phyloP scores from a whole-genome alignment of 2,329 filamentous ascomycete genomes.

The Thielaviopsis cerberus region DNA sequence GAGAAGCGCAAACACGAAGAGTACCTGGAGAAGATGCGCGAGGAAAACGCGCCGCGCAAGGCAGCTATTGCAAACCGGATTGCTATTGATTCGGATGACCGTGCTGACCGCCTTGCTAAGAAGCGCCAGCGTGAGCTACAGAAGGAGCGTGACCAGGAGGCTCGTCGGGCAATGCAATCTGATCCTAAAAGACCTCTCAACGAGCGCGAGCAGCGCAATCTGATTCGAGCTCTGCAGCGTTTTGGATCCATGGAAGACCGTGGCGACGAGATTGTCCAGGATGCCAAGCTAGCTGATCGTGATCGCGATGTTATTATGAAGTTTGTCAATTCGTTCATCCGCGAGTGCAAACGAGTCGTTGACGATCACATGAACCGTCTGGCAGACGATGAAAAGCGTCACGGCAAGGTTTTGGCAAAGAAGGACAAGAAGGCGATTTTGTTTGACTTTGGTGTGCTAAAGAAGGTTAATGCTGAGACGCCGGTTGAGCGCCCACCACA shows the following conservation, averaged over 20 bases:
- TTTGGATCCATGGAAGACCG: conserved; percentile 83
- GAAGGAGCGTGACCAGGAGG: conserved; percentile 57
- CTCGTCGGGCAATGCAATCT: conserved; percentile 50
- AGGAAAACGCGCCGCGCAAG: conserved; percentile 68
- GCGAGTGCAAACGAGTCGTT: conserved; percentile 36
- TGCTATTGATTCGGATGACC: conserved; percentile 40
- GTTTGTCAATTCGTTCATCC: conserved; percentile 58
- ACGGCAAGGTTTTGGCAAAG: conserved; percentile 71
- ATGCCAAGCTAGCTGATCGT: conserved; percentile 67
- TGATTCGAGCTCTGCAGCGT: conserved; percentile 76
- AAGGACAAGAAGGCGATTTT: conserved; percentile 95
- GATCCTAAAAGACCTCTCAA: conserved; percentile 81
- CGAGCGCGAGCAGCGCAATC: conserved; percentile 82
- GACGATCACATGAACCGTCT: conserved; percentile 52
- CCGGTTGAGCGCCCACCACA: conserved; percentile 81
- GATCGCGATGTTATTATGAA: conserved; percentile 62
- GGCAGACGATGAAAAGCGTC: conserved; percentile 63
- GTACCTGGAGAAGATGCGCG: conserved; percentile 64
- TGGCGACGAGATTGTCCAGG: conserved; percentile 67
- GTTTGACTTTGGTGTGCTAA: conserved; percentile 83
- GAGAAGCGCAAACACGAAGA: conserved; percentile 67
- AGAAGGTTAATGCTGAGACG: conserved; percentile 89
- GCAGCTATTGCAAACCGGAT: conserved; percentile 41
- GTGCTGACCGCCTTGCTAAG: conserved; percentile 46
- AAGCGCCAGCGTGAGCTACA: conserved; percentile 45